phyloP scores from a whole-genome alignment of 2,329 filamentous ascomycete genomes.

The Paraphoma chrysanthemicola region DNA sequence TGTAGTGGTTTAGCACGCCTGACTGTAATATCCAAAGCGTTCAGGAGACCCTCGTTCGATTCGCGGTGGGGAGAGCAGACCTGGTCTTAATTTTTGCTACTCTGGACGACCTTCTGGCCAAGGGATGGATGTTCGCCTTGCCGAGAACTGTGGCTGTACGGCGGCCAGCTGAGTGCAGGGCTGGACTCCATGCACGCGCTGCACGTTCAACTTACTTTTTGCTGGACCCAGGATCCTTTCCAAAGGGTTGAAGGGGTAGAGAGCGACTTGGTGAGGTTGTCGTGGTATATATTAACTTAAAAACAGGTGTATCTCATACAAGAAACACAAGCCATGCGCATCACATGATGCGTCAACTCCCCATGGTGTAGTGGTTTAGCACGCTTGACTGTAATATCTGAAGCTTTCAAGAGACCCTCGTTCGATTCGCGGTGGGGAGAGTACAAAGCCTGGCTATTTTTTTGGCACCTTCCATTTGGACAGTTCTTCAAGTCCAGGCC shows the following conservation, averaged over 20 bases:
- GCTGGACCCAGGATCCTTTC: not conserved
- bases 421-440: conserved; percentile 6
- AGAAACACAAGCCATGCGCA: conserved; percentile 1
- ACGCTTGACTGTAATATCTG: conserved; percentile 5
- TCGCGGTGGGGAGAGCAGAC: conserved; percentile 1
- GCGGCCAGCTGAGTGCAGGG: not conserved
- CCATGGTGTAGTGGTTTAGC: conserved; percentile 8
- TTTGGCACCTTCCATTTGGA: not conserved
- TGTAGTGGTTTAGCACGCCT: conserved; percentile 8
- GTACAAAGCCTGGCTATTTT: not conserved
- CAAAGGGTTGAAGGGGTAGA: too few species aligned
- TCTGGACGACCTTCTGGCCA: not conserved
- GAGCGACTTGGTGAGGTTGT: too few species aligned
- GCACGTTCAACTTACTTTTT: not conserved
- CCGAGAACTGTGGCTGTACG: not conserved
- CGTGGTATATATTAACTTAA: not conserved
- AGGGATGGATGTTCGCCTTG: not conserved
- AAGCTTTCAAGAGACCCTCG: not conserved
- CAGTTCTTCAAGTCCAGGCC: too few species aligned
- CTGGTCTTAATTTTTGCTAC: not conserved
- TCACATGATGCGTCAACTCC: conserved; percentile 1
- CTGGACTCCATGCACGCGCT: not conserved
- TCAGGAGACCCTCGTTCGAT: conserved; percentile 3
- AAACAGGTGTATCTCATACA: not conserved
- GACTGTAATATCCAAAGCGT: conserved; percentile 1